These are phyloP conservation scores for Alternaria solani DNA, from an alignment of 2,329 filamentous ascomycete species.

Conservation along the genomic window DNA sequence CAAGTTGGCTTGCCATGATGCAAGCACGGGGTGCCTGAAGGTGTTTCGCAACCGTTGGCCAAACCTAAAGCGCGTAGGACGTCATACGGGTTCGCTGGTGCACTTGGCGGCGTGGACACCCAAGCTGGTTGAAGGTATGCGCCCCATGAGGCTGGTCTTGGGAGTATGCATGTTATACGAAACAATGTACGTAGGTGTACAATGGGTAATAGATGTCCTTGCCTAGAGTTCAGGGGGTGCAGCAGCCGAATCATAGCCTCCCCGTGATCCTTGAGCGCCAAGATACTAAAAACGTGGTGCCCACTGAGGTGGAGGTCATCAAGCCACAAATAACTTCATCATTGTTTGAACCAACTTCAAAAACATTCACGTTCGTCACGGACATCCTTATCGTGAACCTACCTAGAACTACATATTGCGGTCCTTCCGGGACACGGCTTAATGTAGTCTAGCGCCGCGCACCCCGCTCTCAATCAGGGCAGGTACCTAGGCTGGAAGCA, in stretches of 20 bases:
- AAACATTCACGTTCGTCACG: not conserved
- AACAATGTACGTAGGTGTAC: not conserved
- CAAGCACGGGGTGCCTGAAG: not conserved
- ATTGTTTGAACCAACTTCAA: not conserved
- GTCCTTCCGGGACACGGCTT: not conserved
- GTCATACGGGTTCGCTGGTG: not conserved
- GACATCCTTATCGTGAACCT: not conserved
- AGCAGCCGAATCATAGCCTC: not conserved
- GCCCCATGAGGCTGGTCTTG: not conserved
- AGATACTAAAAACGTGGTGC: not conserved
- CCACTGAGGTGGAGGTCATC: not conserved
- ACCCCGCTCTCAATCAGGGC: constrained; percentile 8
- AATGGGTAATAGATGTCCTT: not conserved
- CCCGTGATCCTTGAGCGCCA: not conserved
- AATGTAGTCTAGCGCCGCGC: constrained; percentile 4
- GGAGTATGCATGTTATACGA: not conserved
- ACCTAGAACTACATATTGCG: not conserved
- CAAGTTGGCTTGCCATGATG: not conserved
- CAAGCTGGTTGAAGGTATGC: not conserved
- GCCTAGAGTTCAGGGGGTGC: not conserved
- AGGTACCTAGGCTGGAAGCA: constrained; percentile 3
- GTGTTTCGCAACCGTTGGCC: not conserved
- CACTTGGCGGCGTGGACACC: not conserved
- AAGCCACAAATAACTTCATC: not conserved
- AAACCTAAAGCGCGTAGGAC: not conserved